Evolutionary conservation across 352 stramenopile species (phyloP), one percentile per base, ranked within the genome.

Genomic region (Globisporangium rhizosaccharum): DNA sequence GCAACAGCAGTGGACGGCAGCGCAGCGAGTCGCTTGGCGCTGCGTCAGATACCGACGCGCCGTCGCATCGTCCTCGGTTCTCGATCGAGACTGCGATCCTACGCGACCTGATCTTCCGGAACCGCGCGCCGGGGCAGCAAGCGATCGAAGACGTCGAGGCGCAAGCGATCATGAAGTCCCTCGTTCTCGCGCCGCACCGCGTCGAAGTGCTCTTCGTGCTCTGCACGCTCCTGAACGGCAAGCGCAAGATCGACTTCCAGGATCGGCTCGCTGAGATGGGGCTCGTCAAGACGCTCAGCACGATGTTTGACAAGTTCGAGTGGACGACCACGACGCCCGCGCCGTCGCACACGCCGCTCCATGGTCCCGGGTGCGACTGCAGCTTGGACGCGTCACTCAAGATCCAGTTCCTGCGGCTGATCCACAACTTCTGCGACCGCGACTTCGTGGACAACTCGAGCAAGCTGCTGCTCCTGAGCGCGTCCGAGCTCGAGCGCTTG

Each of bases 141-240:
- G 69, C 66, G 6, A 65, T 68, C n/a, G 82, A 92, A 66, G 78
- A 92, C 51, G 68, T 76, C 1, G 80, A 92, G 56, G 80, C 78
- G 0, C 76, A 89, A 51, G 74, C 97, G 20, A 84, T 97, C 37
- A 96, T 98, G 76, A 97, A 97, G 65, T 92, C 87, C 15, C 89
- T 98, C 46, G 73, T 97, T n/a, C 58, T 97, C 17, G 85, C 86
- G 3, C 89, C 89, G 23, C 97, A 97, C 62, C 92, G 97, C 49
- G 94, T 99, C 0, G 95, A 98, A 70, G 88, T 99, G 57, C 77
- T 99, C 18, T 98, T 99, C 67, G 92, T 99, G 18, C 72, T 99
- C 2, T 98, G 93, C 63, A 98, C 92, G 14, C 68, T 99, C 20
- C 70, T 98, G n/a, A 97, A 97, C 20, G 92, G 93, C 45, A 94